Evolutionary conservation across 2,329 filamentous ascomycete species (phyloP).

Genomic region (Aspergillus arachidicola): DNA sequence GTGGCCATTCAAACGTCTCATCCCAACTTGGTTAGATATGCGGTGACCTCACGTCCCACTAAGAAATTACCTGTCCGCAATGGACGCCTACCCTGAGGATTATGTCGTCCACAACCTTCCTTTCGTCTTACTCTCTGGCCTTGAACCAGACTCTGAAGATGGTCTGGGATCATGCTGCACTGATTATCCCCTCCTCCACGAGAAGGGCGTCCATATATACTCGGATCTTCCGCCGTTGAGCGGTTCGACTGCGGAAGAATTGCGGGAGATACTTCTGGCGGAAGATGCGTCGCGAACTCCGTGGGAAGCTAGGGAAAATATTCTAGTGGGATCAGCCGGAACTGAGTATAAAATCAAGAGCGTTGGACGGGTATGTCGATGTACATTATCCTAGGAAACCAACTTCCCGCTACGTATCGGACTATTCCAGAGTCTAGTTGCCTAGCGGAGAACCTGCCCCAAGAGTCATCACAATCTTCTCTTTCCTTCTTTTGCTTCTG

Average conservation of each 20-base stretch:
- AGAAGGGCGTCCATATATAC: conserved; percentile 64
- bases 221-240: conserved; percentile 72
- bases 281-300: conserved; percentile 66
- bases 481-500: not conserved
- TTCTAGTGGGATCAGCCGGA: conserved; percentile 50
- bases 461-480: not conserved
- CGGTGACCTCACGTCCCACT: conserved; percentile 30
- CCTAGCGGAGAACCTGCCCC: not conserved
- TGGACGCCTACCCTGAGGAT: conserved; percentile 57
- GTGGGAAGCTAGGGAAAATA: conserved; percentile 64
- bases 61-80: conserved; percentile 37
- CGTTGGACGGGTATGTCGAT: conserved; percentile 74
- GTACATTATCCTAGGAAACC: not conserved
- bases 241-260: conserved; percentile 63
- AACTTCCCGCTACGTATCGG: not conserved
- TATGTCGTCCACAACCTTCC: conserved; percentile 88
- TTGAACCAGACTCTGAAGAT: conserved; percentile 51
- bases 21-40: conserved; percentile 28
- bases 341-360: conserved; percentile 69
- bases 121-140: conserved; percentile 77
- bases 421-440: not conserved
- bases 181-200: conserved; percentile 54
- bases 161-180: conserved; percentile 35
- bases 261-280: conserved; percentile 68
- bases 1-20: conserved; percentile 6